Conservation (phyloP, 108 stramenopile species). For the Schizochytrium sp. region DNA sequence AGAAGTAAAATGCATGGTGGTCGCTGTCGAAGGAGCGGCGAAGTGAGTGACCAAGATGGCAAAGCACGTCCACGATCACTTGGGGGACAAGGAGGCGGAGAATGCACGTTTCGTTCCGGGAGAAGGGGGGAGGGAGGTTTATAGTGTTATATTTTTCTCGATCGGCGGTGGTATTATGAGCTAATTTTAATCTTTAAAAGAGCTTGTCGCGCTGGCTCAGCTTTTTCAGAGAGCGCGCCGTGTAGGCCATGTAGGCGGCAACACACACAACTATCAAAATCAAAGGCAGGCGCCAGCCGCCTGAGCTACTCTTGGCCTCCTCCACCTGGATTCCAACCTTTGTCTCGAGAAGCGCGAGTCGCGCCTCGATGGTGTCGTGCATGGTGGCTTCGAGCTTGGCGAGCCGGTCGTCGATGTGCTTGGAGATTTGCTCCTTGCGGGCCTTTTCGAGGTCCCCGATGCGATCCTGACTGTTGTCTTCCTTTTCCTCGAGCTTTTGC, state of each 20-base stretch:
- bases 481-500: conserved; percentile 28
- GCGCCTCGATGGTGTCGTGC: background rate
- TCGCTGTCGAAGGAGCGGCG: no score
- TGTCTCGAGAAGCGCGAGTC: background rate
- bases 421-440: background rate
- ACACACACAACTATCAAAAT: background rate
- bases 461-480: conserved; percentile 20
- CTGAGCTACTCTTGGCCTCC: background rate
- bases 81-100: no score
- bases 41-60: no score
- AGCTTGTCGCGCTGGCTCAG: background rate
- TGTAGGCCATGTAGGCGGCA: conserved; percentile 9
- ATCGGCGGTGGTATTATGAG: no score
- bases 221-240: background rate
- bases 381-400: background rate
- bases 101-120: no score
- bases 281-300: background rate
- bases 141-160: no score
- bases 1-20: no score
- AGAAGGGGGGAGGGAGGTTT: no score
- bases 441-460: conserved; percentile 3
- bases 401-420: background rate
- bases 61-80: no score
- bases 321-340: background rate
- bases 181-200: background rate